These are phyloP conservation scores for Lichtheimia ornata DNA, from an alignment of 371 early-diverging fungal genomes.

Conservation along the genomic window DNA sequence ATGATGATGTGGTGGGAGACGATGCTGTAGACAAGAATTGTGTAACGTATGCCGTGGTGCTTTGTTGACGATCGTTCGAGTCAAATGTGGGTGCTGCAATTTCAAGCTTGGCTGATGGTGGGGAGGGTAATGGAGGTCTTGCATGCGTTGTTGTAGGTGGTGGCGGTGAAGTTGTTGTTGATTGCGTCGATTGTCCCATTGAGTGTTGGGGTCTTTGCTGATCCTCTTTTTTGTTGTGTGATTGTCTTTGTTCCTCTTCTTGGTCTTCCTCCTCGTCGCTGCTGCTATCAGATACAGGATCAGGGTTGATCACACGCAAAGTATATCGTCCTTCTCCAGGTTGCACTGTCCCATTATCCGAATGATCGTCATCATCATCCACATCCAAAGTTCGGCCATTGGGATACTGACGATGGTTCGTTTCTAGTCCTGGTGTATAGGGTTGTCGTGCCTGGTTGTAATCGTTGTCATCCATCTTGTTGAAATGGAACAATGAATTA, in stretches of 20 bases:
- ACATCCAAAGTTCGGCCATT: background rate
- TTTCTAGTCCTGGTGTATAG: background rate
- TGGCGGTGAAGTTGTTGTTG: background rate
- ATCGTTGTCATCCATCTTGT: background rate
- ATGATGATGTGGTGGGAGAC: background rate
- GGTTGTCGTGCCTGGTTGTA: constrained; percentile 6
- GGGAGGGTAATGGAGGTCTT: background rate
- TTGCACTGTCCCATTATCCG: constrained; percentile 9
- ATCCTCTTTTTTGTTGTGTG: background rate
- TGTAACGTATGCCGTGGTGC: background rate
- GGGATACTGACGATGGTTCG: background rate
- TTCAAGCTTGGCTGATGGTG: background rate
- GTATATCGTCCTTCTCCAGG: constrained; percentile 13
- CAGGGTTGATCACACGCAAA: constrained; percentile 29
- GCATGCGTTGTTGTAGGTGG: background rate
- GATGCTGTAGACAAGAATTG: background rate
- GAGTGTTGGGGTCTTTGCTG: background rate
- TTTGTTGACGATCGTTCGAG: background rate
- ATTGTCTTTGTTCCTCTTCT: background rate
- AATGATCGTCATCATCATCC: constrained; percentile 15
- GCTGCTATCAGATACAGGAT: constrained; percentile 18
- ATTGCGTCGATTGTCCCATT: background rate
- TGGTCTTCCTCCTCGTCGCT: constrained; percentile 15
- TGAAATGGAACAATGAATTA: constrained; percentile 15
- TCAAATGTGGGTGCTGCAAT: background rate